Conservation (phyloP, 805 yeast genomes). For the Blastobotrys terrestris region DNA sequence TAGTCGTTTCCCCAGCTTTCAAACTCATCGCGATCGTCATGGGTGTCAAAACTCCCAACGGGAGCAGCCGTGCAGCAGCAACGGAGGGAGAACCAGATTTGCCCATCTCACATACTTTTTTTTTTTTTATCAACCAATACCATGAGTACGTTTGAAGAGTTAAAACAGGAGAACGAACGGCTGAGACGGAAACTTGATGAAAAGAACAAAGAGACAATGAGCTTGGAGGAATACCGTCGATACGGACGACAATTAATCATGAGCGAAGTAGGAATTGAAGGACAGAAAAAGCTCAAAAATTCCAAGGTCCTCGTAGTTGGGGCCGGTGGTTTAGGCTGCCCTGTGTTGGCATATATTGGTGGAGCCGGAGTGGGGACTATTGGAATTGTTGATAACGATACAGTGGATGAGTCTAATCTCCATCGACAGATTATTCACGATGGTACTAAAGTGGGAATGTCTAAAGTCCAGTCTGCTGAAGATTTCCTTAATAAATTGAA, state of each 20-base stretch:
- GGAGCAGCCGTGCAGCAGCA: not conserved
- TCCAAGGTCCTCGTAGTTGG: conserved; percentile 75
- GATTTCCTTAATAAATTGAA: conserved; percentile 48
- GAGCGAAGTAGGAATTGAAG: conserved; percentile 56
- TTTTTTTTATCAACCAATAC: not conserved
- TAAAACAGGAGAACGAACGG: conserved; percentile 12
- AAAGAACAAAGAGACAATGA: not conserved
- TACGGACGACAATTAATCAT: conserved; percentile 97
- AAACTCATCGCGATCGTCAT: not conserved
- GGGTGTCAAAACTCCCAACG: not conserved
- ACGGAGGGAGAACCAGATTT: not conserved
- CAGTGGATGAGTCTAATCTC: conserved; percentile 75
- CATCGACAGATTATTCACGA: conserved; percentile 86
- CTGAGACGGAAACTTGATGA: conserved; percentile 12
- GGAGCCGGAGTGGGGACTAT: conserved; percentile 84
- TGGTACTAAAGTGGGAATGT: conserved; percentile 55
- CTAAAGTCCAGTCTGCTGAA: conserved; percentile 77
- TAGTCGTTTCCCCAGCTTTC: not conserved
- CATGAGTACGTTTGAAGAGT: conserved; percentile 3
- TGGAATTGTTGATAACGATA: conserved; percentile 84
- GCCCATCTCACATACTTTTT: not conserved
- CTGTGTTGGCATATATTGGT: conserved; percentile 74
- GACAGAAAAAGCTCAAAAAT: conserved; percentile 53
- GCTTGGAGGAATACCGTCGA: conserved; percentile 62
- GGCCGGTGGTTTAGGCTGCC: conserved; percentile 96